Base-by-base conservation (phyloP, 129 eudicot species). In the Kitagawia praeruptora region DNA sequence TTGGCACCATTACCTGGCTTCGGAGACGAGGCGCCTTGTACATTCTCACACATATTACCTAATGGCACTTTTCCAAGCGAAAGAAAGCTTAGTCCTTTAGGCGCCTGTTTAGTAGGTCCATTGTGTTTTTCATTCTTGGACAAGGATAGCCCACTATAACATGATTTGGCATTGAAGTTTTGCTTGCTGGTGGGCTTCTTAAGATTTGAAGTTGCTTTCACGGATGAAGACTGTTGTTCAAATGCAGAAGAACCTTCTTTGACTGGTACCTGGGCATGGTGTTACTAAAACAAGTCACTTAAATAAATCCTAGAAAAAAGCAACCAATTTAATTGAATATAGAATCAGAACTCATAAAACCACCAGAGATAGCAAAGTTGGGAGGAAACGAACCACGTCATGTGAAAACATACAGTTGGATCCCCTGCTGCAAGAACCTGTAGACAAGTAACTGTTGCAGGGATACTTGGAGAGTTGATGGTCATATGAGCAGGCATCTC, bases 401-500 rank as follows among this genome's bases (percentile, higher is more conserved):
- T 95, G 98, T 56, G 96, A 90, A 75, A 95, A 95, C 87, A 90
- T 28, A 78, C 98, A 92, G 47, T 80, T 85, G 38, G 87, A 84
- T 76, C 98, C 98, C 79, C 96, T 91, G 75, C 40, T 58, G 89
- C 98, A 95, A 46, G 75, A 90, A 54, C 98, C 96, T 31, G 83
- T 84, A 4, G 86, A 5, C 46, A 81, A 54, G 80, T 41, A 67
- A 71, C 87, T 92, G 47, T 81, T 84, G 87, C 97, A 95, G 27
- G 93, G 96, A 82, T 95, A 95, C 82, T 95, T 95, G 53, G 97
- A 90, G 77, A 95, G 91, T 70, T 92, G 80, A 77, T 95, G 97
- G 84, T 95, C 97, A 76, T 70, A 95, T 28, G 97, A 92, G 81
- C 97, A 92, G 64, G 87, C 86, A 53, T 95, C 90, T 58, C 98